Conservation (phyloP, 176 grass and related monocot species). For the maize (Zea mays) region DNA sequence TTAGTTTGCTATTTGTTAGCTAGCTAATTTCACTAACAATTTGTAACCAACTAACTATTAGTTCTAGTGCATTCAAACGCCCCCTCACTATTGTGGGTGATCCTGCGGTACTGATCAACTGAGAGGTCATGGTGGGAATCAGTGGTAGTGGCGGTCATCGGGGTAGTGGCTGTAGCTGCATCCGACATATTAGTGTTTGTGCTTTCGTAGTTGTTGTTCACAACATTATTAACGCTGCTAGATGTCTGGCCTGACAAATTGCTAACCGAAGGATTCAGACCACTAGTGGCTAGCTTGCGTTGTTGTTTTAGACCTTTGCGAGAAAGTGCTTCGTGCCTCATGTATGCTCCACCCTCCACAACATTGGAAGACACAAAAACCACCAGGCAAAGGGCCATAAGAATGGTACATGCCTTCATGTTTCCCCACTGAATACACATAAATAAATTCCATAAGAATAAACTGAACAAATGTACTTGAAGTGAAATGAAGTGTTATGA, state of each 20-base stretch:
- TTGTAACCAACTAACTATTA: too few relatives aligned
- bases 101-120: constrained; percentile 17
- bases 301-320: constrained; percentile 38
- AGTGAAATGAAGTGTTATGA: background rate
- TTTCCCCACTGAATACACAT: background rate
- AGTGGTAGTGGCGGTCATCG: constrained; percentile 4
- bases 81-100: background rate
- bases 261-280: background rate
- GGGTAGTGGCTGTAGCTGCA: background rate
- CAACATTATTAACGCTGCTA: background rate
- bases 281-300: background rate
- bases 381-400: constrained; percentile 17
- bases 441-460: background rate
- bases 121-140: constrained; percentile 50
- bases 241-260: background rate
- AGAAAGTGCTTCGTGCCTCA: background rate
- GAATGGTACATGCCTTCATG: background rate
- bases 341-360: background rate
- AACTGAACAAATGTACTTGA: background rate
- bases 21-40: too few relatives aligned
- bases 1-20: too few relatives aligned
- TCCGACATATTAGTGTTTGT: constrained; percentile 1
- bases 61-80: too few relatives aligned
- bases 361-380: constrained; percentile 12
- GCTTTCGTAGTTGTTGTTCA: constrained; percentile 1